Conservation (phyloP, 2,329 filamentous ascomycete species). For the Fusarium sp. region DNA sequence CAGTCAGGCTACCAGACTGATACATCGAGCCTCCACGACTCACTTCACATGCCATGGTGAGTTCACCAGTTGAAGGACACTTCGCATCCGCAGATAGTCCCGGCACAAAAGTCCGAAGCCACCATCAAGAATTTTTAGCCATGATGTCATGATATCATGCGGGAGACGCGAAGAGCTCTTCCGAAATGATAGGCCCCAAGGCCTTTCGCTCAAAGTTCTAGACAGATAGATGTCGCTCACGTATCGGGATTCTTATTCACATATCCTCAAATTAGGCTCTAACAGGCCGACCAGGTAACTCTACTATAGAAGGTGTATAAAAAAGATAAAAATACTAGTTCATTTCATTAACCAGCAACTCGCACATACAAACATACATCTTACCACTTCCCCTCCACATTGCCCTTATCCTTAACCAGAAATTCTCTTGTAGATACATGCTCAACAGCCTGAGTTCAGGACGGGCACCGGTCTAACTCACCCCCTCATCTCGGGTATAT, state of each 20-base stretch:
- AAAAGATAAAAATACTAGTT: slow-evolving; percentile 40
- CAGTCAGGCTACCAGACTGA: background rate
- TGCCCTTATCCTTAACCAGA: slow-evolving; percentile 15
- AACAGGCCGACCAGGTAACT: slow-evolving; percentile 2
- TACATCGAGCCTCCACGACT: background rate
- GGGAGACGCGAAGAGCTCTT: background rate
- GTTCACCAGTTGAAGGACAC: no score
- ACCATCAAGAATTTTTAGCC: background rate
- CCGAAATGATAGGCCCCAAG: background rate
- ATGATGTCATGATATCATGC: background rate
- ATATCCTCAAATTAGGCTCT: background rate
- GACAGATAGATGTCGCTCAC: background rate
- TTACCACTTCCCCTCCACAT: slow-evolving; percentile 13
- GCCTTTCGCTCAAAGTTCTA: background rate
- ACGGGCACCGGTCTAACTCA: slow-evolving; percentile 33
- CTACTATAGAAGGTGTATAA: slow-evolving; percentile 15
- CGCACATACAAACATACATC: slow-evolving; percentile 42
- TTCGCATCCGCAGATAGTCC: background rate
- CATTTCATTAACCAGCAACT: slow-evolving; percentile 44
- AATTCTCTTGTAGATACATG: slow-evolving; percentile 40
- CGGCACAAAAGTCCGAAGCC: background rate
- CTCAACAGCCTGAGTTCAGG: slow-evolving; percentile 35
- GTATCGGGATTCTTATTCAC: background rate
- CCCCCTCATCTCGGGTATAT: slow-evolving; percentile 42
- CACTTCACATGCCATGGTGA: background rate